phyloP scores from a whole-genome alignment of 2,329 filamentous ascomycete genomes.

The Aspergillus spinulosporus region DNA sequence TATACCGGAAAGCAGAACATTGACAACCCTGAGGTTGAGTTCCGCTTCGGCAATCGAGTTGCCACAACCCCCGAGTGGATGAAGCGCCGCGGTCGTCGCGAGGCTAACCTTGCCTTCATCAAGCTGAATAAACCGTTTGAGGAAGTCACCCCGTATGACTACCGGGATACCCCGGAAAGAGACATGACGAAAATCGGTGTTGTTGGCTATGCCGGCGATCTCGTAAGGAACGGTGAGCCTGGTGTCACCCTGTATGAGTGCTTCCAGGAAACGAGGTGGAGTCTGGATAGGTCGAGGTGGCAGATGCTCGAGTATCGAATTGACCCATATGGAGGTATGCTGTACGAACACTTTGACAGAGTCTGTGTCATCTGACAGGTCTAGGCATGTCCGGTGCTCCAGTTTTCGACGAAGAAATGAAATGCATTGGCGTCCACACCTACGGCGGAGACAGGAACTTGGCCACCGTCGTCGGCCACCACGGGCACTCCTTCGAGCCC shows the following conservation, averaged over 20 bases:
- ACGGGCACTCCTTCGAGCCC: background rate
- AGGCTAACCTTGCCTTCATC: slow-evolving; percentile 3
- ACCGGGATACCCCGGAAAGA: background rate
- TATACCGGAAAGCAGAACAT: slow-evolving; percentile 2
- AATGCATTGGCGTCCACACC: slow-evolving; percentile 2
- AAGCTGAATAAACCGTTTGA: slow-evolving; percentile 1
- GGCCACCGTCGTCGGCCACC: background rate
- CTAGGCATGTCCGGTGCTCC: slow-evolving; percentile 1
- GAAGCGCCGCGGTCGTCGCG: background rate
- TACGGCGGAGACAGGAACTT: background rate
- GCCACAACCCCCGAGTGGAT: slow-evolving; percentile 1
- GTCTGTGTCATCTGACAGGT: background rate
- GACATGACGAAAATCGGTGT: background rate
- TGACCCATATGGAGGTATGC: background rate
- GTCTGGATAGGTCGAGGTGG: background rate
- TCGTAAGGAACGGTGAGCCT: slow-evolving; percentile 1
- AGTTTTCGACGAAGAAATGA: slow-evolving; percentile 2
- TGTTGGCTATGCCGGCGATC: slow-evolving; percentile 2
- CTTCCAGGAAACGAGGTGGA: background rate
- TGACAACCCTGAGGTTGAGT: slow-evolving; percentile 1
- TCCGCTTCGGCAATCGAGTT: background rate
- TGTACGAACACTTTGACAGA: background rate
- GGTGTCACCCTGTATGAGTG: background rate
- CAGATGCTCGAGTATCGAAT: slow-evolving; percentile 4
- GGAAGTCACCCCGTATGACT: background rate